Evolutionary conservation across 805 yeast genomes (phyloP), one percentile per base, ranked within the genome.

Genomic region (Starmerella sirachaensis): DNA sequence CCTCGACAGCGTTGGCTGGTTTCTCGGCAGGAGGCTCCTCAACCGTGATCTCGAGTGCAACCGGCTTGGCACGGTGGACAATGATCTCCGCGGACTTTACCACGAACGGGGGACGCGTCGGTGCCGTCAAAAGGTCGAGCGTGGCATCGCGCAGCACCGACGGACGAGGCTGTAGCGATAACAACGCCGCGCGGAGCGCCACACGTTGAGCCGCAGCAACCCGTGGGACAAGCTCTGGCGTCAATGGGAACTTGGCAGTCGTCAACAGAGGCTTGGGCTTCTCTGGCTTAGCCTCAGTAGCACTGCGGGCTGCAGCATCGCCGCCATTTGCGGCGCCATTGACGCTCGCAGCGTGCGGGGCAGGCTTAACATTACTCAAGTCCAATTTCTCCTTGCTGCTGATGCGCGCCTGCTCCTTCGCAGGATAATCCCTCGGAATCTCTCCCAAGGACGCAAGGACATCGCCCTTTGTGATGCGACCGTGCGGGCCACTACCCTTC

Each of bases 401-500:
- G 46, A 86, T 59, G 53, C 64, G 76, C 21, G 70, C 61, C 5
- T 80, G 65, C 41, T 86, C 66, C 16, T 61, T 56, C 14, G 59
- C 51, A 18, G 75, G 74, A 6, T 77, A 61, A 7, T 70, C 74
- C 26, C 63, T 51, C 9, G 82, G 60, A 37, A 86, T 79, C 43
- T 70, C 60, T 20, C 97, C 96, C 36, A 86, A 53, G 55, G 72
- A 75, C 0, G 93, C 91, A 47, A 86, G 66, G 1, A 86, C 88
- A 58, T 88, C 98, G 46, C 97, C 97, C 61, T 80, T 82, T 46
- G 88, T 66, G 28, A 88, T 57, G 53, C 94, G 70, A 8, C 97
- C 97, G 40, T 76, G 69, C 20, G 93, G 93, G 16, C 97, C 98
- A 1, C 93, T 68, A 6, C 95, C 93, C 28, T 71, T 64, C 51